Percentiles rank a stretch among this genome's conserved stretches.
Conservation (phyloP, 2,329 filamentous ascomycete genomes). For the Fusarium gaditjirri region DNA sequence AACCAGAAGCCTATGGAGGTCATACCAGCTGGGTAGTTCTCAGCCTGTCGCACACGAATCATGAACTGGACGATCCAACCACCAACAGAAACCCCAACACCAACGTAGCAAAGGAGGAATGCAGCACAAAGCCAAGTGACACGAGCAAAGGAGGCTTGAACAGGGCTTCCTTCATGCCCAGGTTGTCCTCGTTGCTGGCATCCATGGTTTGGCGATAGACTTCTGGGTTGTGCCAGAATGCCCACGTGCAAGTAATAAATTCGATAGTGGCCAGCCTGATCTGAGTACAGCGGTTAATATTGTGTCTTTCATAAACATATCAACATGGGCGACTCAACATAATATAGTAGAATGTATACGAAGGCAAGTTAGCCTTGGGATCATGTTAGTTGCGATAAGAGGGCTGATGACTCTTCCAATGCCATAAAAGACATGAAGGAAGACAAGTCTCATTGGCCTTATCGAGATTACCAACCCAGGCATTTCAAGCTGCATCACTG, state of each 20-base stretch:
- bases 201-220: slow-evolving; percentile 58
- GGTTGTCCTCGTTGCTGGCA: slow-evolving; percentile 44
- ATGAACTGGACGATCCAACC: slow-evolving; percentile 90
- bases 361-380: slow-evolving; percentile 68
- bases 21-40: slow-evolving; percentile 76
- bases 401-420: slow-evolving; percentile 75
- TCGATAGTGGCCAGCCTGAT: slow-evolving; percentile 25
- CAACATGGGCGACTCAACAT: slow-evolving; percentile 64
- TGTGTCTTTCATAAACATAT: slow-evolving; percentile 53
- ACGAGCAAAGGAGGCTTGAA: slow-evolving; percentile 55
- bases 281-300: slow-evolving; percentile 46
- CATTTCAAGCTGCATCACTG: slow-evolving; percentile 66
- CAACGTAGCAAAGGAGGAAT: slow-evolving; percentile 82
- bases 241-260: slow-evolving; percentile 53
- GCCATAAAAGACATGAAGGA: slow-evolving; percentile 76
- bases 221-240: slow-evolving; percentile 70
- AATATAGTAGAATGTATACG: slow-evolving; percentile 80
- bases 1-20: slow-evolving; percentile 85
- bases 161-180: slow-evolving; percentile 48
- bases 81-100: slow-evolving; percentile 78
- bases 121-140: slow-evolving; percentile 77
- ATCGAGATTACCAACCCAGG: slow-evolving; percentile 71
- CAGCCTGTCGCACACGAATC: slow-evolving; percentile 76
- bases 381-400: slow-evolving; percentile 75
- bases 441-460: slow-evolving; percentile 76